These are phyloP conservation scores for Prosopis cineraria DNA, from an alignment of 306 rosid species.

Conservation along the genomic window DNA sequence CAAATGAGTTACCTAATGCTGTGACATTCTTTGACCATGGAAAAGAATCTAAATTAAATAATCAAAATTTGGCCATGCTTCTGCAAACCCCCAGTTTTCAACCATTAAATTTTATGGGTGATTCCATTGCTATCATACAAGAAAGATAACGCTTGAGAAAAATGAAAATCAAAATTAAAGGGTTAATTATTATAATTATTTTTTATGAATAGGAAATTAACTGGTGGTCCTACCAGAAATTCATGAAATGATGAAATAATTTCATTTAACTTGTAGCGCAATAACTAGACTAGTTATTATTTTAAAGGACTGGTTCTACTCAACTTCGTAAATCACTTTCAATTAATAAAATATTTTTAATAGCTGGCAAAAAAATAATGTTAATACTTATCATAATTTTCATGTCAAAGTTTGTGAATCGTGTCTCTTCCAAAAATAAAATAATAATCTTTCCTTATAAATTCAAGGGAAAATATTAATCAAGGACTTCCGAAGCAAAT, in stretches of 20 bases:
- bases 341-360: background rate
- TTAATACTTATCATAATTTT: background rate
- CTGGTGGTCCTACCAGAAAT: conserved; percentile 9
- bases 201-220: background rate
- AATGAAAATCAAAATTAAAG: background rate
- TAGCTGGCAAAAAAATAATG: conserved; percentile 19
- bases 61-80: too few relatives aligned
- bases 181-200: background rate
- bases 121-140: background rate
- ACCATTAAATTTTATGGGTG: background rate
- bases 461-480: too few relatives aligned
- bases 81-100: too few relatives aligned
- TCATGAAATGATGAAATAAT: background rate
- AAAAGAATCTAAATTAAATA: too few relatives aligned
- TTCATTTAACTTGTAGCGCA: background rate
- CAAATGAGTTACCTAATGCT: background rate
- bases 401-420: conserved; percentile 14
- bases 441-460: too few relatives aligned
- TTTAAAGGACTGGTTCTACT: background rate
- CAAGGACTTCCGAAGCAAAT: too few relatives aligned
- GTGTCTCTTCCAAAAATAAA: conserved; percentile 20
- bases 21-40: too few relatives aligned
- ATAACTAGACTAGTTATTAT: background rate
- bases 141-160: background rate
- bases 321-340: conserved; percentile 30